Evolutionary conservation across 371 early-diverging fungal genomes (phyloP).

Genomic region (Ordospora pajunii): DNA sequence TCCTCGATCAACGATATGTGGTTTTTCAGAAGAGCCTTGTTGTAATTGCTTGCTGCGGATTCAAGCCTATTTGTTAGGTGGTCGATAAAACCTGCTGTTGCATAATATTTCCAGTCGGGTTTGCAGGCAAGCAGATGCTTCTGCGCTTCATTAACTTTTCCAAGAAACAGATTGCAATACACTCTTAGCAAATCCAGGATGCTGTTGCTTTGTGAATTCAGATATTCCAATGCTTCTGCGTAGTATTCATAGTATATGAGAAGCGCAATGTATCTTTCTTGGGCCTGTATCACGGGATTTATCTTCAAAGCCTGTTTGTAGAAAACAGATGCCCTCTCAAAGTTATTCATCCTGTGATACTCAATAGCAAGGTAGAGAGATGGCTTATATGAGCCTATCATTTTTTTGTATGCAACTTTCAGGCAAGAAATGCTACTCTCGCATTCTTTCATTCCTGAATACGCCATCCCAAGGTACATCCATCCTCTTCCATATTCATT

Average conservation of each 20-base stretch:
- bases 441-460: constrained; percentile 36
- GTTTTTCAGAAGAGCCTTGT: constrained; percentile 9
- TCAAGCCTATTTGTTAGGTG: constrained; percentile 44
- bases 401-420: constrained; percentile 30
- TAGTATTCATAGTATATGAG: constrained; percentile 49
- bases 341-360: constrained; percentile 43
- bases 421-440: constrained; percentile 32
- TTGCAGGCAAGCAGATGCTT: constrained; percentile 11
- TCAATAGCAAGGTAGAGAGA: constrained; percentile 43
- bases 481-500: constrained; percentile 8
- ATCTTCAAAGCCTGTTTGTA: constrained; percentile 23
- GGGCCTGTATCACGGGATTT: not conserved
- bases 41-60: constrained; percentile 35
- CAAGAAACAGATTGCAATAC: constrained; percentile 44
- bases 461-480: constrained; percentile 40
- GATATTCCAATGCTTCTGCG: constrained; percentile 20
- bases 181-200: constrained; percentile 25
- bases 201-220: not conserved
- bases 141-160: constrained; percentile 36
- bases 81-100: constrained; percentile 39
- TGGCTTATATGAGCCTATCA: constrained; percentile 26
- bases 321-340: constrained; percentile 36
- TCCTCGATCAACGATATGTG: constrained; percentile 17
- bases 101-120: constrained; percentile 38
- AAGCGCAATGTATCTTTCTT: constrained; percentile 14